phyloP scores from a whole-genome alignment of 371 early-diverging fungal species.

The Mucor lusitanicus region DNA sequence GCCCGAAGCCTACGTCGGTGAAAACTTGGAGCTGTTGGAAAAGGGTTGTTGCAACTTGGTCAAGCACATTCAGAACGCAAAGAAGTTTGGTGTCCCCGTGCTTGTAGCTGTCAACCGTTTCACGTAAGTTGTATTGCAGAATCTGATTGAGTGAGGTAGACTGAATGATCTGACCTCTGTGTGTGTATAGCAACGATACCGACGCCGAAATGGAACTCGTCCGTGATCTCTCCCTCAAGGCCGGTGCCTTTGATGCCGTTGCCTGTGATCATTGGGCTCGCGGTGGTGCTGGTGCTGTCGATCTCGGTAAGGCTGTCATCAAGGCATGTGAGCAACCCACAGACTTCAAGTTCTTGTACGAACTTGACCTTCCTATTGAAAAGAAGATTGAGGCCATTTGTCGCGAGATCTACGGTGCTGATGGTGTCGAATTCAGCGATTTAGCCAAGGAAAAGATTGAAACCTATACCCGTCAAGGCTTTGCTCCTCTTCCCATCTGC shows the following conservation, averaged over 20 bases:
- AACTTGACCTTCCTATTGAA: conserved; percentile 72
- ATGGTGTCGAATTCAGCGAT: conserved; percentile 81
- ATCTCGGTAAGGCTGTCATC: conserved; percentile 85
- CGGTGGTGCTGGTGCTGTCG: conserved; percentile 90
- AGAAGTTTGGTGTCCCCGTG: conserved; percentile 88
- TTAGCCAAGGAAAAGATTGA: conserved; percentile 83
- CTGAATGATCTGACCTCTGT: not conserved
- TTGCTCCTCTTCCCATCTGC: conserved; percentile 88
- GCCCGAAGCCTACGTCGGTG: conserved; percentile 82
- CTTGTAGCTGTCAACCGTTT: conserved; percentile 95
- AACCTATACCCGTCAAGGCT: conserved; percentile 82
- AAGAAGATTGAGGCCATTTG: conserved; percentile 92
- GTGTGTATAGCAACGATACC: conserved; percentile 69
- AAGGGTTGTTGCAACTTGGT: conserved; percentile 85
- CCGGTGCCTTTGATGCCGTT: conserved; percentile 89
- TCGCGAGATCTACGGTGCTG: conserved; percentile 92
- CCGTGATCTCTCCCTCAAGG: conserved; percentile 67
- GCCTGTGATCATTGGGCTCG: conserved; percentile 90
- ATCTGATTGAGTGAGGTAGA: too few species aligned
- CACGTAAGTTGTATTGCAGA: conserved; percentile 51
- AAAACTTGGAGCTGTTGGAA: conserved; percentile 82
- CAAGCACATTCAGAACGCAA: conserved; percentile 90
- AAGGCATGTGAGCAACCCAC: conserved; percentile 66
- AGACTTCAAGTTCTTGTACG: conserved; percentile 86
- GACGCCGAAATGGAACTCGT: conserved; percentile 85